A percentile compares a stretch with the other conserved stretches of the same genome.
Conservation (phyloP, 768 basidiomycete genomes). For the Mycena metata region DNA sequence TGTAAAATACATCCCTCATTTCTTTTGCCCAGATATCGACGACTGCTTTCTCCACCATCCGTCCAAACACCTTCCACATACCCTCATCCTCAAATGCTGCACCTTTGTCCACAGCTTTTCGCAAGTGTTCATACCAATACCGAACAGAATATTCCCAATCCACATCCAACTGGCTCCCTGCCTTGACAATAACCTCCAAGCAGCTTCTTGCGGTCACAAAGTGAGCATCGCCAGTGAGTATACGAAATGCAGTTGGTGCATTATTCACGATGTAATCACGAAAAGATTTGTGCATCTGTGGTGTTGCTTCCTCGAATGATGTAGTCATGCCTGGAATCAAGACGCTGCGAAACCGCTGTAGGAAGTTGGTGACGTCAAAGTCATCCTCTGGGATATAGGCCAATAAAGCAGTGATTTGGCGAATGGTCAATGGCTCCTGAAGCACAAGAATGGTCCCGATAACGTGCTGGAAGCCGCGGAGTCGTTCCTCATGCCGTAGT, state of each 20-base stretch:
- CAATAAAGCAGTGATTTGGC: no score
- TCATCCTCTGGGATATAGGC: no score
- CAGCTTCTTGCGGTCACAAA: no score
- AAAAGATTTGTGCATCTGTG: constrained; percentile 6
- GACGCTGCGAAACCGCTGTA: no score
- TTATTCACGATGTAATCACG: not conserved
- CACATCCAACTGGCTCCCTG: constrained; percentile 2
- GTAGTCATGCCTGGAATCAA: no score
- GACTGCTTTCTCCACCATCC: no score
- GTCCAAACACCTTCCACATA: no score
- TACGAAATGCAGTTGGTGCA: not conserved
- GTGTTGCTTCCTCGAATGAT: constrained; percentile 3
- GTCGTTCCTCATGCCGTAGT: not conserved
- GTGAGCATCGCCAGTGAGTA: constrained; percentile 8
- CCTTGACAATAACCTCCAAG: not conserved
- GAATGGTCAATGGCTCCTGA: not conserved
- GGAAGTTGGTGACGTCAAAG: no score
- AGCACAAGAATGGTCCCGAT: constrained; percentile 3
- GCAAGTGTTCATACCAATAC: constrained; percentile 5
- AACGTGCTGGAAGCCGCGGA: constrained; percentile 1
- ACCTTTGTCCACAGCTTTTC: constrained; percentile 4
- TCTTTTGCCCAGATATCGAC: constrained; percentile 1
- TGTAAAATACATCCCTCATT: not conserved
- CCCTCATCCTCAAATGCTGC: constrained; percentile 6
- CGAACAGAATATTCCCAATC: constrained; percentile 2